phyloP scores from a whole-genome alignment of 140 eudicot genomes.

The Erigeron philadelphicus region DNA sequence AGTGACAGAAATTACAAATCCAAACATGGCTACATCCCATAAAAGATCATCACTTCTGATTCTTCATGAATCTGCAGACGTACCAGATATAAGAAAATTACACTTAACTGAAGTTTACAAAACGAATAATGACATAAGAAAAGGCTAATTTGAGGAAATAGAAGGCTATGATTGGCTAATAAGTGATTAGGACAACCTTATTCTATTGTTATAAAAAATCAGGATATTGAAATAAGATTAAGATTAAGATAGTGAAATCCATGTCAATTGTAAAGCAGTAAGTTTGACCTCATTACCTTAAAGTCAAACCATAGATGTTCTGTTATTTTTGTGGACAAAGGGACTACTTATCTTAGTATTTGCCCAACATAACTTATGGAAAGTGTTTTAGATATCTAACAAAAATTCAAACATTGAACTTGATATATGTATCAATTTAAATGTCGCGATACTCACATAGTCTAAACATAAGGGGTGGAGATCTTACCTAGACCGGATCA shows the following conservation, averaged over 20 bases:
- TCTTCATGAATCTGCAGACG: constrained; percentile 29
- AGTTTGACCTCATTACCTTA: constrained; percentile 22
- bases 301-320: constrained; percentile 1
- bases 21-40: constrained; percentile 32
- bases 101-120: neutral
- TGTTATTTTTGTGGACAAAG: neutral
- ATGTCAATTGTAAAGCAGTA: neutral
- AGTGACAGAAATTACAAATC: constrained; percentile 30
- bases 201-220: no score
- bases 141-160: neutral
- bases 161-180: neutral
- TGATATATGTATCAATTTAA: neutral
- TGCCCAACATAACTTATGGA: neutral
- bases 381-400: neutral
- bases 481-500: constrained; percentile 38
- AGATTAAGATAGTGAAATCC: constrained; percentile 1
- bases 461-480: neutral
- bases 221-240: neutral
- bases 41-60: neutral
- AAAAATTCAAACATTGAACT: neutral
- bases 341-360: neutral
- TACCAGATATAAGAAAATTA: constrained; percentile 15
- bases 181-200: no score
- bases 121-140: neutral
- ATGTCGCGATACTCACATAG: neutral